phyloP scores from a whole-genome alignment of 1,139 yeast genomes.

The Suhomyces bolitotheri region DNA sequence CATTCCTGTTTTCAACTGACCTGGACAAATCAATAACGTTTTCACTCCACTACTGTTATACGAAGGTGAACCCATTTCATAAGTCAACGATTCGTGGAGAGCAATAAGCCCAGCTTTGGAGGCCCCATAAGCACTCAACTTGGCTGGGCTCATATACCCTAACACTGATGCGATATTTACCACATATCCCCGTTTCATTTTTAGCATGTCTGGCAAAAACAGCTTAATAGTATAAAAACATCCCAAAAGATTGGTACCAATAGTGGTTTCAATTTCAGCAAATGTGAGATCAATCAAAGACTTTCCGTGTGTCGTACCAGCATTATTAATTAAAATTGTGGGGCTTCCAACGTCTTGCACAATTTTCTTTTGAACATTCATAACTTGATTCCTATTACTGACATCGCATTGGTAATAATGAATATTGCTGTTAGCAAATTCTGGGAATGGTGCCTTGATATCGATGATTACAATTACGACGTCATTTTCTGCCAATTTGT shows the following conservation, averaged over 20 bases:
- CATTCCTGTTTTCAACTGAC: slow-evolving; percentile 76
- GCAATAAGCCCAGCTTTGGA: slow-evolving; percentile 85
- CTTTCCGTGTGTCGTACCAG: slow-evolving; percentile 69
- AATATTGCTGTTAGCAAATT: slow-evolving; percentile 41
- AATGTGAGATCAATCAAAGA: slow-evolving; percentile 52
- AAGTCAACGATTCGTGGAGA: slow-evolving; percentile 76
- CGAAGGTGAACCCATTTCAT: slow-evolving; percentile 62
- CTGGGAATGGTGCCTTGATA: slow-evolving; percentile 51
- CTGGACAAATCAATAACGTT: slow-evolving; percentile 80
- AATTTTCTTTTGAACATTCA: slow-evolving; percentile 38
- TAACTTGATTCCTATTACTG: slow-evolving; percentile 44
- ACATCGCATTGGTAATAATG: slow-evolving; percentile 70
- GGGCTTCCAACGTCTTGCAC: slow-evolving; percentile 55
- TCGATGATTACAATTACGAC: slow-evolving; percentile 68
- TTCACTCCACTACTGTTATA: slow-evolving; percentile 55
- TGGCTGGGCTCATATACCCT: slow-evolving; percentile 83
- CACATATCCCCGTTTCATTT: slow-evolving; percentile 66
- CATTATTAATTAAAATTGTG: slow-evolving; percentile 75
- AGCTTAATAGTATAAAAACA: slow-evolving; percentile 68
- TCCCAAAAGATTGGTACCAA: slow-evolving; percentile 68
- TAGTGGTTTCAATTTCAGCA: slow-evolving; percentile 58
- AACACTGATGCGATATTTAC: slow-evolving; percentile 80
- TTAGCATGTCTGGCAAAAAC: slow-evolving; percentile 72
- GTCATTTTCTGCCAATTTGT: slow-evolving; percentile 37
- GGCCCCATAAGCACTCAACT: slow-evolving; percentile 82